Evolutionary conservation across 2,329 filamentous ascomycete genomes (phyloP), one percentile per base, ranked within the genome.

Genomic region (Nigrospora sphaerica): DNA sequence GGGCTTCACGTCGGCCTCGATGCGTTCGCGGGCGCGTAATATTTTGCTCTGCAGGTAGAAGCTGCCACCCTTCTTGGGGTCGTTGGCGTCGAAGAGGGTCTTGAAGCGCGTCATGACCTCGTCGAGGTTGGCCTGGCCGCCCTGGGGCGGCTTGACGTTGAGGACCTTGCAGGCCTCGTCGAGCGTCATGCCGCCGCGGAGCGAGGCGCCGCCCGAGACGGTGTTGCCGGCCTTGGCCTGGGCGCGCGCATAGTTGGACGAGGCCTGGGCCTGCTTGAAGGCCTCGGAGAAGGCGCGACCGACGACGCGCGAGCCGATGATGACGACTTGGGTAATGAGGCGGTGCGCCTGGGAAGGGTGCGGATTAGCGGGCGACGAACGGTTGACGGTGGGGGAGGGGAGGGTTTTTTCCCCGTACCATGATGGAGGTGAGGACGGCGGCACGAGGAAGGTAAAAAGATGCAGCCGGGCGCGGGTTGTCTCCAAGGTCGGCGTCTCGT

Each of bases 31-130:
- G 48, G 93, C 93, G 52, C 93, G 78, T 57, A 97, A 70, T 46
- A 98, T 82, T 72, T 98, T 98, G 76, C 92, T 97, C 71, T 98
- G 93, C 42, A 98, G 76, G 68, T 98, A 98, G 70, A 98, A 98
- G 60, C 90, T 96, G 45, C 93, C 93, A 33, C 93, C 93, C 62
- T 95, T 95, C 68, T 95, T 78, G 12, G 93, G 92, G 54, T 98
- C 88, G 71, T 98, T 98, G 57, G 81, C 73, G 68, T 98, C 93
- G 64, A 96, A 98, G 41, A 98, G 73, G 54, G 85, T 83, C 80
- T 97, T 97, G 77, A 97, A 98, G 45, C 90, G 79, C 57, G 86
- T 82, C 69, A 86, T 84, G 46, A 95, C 83, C 54, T 85, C 77
- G 58, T 91, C 87, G 64, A 91, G 73, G 63, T 91, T 86, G 49